Base-by-base conservation (phyloP, 2,329 filamentous ascomycete genomes). In the Pseudodiploospora longispora region DNA sequence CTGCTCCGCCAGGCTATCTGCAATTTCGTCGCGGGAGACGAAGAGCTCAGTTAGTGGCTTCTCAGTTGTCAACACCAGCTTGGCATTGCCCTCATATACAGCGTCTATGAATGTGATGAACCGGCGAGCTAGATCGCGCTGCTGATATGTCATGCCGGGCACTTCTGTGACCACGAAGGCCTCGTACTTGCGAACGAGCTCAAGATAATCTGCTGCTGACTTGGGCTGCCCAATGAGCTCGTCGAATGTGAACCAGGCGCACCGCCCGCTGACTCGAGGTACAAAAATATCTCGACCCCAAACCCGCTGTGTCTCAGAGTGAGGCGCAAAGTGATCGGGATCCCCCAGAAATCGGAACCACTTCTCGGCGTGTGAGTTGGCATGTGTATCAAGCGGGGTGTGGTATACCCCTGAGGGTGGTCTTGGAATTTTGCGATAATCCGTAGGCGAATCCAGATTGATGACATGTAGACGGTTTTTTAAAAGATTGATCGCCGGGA, bases 81-180 rank as follows among this genome's bases (percentile, higher is more conserved):
- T 97, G n/a, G 89, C 90, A 64, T 91, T 78, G 29, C 76, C 74
- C 65, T 98, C 93, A 60, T 98, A 98, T 4, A 96, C 84, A 5
- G 93, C 91, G 61, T 98, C 93, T 52, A 98, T 87, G 55, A 98
- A 96, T 0, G 91, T 98, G 62, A 98, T 98, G 65, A 98, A 96
- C 5, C 93, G 77, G 9, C 93, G 74, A 0, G 93, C 93, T 34
- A 95, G 75, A 66, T 98, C 93, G 19, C 93, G 80, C 58, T 89
- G 81, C 43, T 80, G 80, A 52, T 88, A 78, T 35, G 84, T 93
- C 93, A 98, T 97, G 5, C 84, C 87, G 0, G 93, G 93, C 1
- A 97, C 82, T 41, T 90, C 85, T 0, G 89, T 95, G 7, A 98
- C 78, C 51, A 98, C 80, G 58, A 98, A 97, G 2, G 90, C 83